Base-by-base conservation (phyloP, 352 stramenopile species). In the Phytophthora pseudosyringae region DNA sequence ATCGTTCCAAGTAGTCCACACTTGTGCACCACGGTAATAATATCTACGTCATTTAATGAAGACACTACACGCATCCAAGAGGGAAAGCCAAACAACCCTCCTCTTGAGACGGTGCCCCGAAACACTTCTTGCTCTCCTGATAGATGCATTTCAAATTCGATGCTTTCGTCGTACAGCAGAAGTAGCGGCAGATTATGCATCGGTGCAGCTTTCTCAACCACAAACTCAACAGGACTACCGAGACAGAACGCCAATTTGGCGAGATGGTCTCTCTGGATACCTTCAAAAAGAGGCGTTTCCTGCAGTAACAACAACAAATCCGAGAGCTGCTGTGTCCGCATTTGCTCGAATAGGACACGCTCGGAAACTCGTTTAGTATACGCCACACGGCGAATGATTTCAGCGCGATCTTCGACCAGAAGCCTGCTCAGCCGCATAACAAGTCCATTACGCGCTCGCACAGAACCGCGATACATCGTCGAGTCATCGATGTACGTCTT, bases 321-420 rank as follows among this genome's bases (percentile, higher is more conserved):
- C 0, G 55, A 62, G 13, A 79, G 13, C 8, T 59, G 51, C 1
- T 48, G 59, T 8, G 8, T 47, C 13, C 29, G 43, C 29, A 61
- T 58, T 18, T 48, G 18, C 8, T 64, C 43, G n/a, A 73, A 69
- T 9, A 75, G 31, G 13, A 16, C 15, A 8, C 51, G 32, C 11
- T 77, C 68, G 1, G 52, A 36, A 16, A 65, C 33, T 4, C 57
- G 44, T 8, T 69, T 79, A 4, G 53, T 62, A 47, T 69, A 79
- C 1, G 68, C 58, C 4, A 72, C 68, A 16, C 68, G 71, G 29
- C 71, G 71, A 44, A 77, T 59, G 13, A 69, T 52, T 21, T 79
- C 71, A 12, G 68, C 71, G n/a, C 68, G 71, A 45, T 77, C 68
- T 31, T 79, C 71, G 12, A 77, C 43, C 1, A 77, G 46, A 32